A percentile compares a stretch with the other conserved stretches of the same genome.
Conservation (phyloP, 2,329 filamentous ascomycete genomes). For the Aspergillus fumigatiaffinis region DNA sequence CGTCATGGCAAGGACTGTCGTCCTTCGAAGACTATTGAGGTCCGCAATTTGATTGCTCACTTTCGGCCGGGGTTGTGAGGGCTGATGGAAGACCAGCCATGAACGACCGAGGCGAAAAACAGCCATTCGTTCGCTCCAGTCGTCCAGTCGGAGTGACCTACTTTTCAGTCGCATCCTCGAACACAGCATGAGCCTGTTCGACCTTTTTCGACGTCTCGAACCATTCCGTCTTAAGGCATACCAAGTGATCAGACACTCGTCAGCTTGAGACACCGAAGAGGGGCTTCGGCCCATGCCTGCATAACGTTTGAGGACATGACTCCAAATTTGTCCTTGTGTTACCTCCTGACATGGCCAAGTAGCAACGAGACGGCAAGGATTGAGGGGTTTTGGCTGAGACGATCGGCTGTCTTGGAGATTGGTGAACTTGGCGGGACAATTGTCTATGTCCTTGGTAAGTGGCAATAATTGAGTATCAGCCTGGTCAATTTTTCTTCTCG, state of each 20-base stretch:
- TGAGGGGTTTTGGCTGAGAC: neutral
- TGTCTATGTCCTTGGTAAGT: neutral
- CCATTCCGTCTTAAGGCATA: neutral
- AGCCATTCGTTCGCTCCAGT: neutral
- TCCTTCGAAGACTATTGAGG: neutral
- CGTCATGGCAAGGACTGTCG: neutral
- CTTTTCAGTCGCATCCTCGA: neutral
- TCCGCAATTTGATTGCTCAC: neutral
- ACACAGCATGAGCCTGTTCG: neutral
- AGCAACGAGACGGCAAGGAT: constrained; percentile 7
- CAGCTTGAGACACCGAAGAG: neutral
- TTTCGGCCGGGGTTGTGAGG: neutral
- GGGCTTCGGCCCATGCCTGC: neutral
- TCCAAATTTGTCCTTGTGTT: constrained; percentile 11
- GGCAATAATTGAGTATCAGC: neutral
- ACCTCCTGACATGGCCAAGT: constrained; percentile 9
- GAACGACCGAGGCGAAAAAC: neutral
- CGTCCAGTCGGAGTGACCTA: neutral
- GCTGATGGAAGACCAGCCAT: neutral
- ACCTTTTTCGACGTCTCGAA: neutral
- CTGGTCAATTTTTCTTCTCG: neutral
- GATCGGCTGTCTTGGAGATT: neutral
- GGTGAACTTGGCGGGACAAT: neutral
- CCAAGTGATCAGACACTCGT: neutral
- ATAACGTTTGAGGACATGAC: constrained; percentile 5